Evolutionary conservation across 164 flowering plant genomes (phyloP).

Genomic region (Paratinospora sagittata): DNA sequence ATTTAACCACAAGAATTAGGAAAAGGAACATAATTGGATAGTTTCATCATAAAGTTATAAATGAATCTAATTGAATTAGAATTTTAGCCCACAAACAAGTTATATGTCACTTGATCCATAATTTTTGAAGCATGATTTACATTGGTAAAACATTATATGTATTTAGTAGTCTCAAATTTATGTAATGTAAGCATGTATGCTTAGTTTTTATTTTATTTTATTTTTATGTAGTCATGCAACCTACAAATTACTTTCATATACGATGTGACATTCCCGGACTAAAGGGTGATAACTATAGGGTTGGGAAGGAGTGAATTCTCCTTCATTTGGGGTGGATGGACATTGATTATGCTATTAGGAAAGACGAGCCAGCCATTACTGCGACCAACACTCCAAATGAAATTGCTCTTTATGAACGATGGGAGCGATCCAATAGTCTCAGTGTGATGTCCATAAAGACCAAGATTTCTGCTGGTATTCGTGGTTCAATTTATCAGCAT

Average conservation of each 20-base stretch:
- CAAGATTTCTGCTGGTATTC: neutral
- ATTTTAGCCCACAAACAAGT: no score
- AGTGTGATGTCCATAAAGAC: neutral
- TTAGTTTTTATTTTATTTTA: neutral
- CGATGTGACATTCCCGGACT: constrained; percentile 14
- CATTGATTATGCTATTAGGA: constrained; percentile 15
- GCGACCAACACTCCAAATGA: neutral
- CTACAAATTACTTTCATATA: constrained; percentile 8
- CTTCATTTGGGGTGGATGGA: constrained; percentile 22
- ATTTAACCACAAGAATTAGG: no score
- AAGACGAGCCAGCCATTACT: neutral
- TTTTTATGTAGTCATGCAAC: neutral
- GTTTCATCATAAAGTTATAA: no score
- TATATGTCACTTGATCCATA: no score
- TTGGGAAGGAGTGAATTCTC: constrained; percentile 20
- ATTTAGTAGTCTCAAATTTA: neutral
- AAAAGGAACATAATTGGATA: no score
- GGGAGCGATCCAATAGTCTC: neutral
- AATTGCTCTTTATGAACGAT: neutral
- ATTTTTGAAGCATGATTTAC: no score
- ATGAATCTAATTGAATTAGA: no score
- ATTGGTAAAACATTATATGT: neutral
- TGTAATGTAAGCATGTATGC: neutral
- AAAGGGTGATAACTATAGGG: constrained; percentile 15
- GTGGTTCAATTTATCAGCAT: neutral